Evolutionary conservation across 2,329 filamentous ascomycete genomes (phyloP), one percentile per base, ranked within the genome.

Genomic region (Cytospora leucostoma): DNA sequence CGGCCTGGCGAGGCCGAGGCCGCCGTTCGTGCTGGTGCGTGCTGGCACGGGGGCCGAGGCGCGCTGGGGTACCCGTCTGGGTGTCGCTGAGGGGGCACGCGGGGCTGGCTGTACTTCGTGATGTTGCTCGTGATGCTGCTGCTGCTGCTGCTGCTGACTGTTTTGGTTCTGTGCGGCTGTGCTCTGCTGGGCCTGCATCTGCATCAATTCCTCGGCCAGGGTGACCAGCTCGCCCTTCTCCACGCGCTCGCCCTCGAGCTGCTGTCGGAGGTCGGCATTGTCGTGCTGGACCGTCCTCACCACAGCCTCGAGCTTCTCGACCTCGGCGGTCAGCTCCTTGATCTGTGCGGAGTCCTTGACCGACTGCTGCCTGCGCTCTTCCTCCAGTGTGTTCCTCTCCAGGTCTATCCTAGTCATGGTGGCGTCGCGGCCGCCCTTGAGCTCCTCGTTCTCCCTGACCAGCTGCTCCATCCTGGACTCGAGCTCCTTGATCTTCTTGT

Each of bases 191-290:
- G 61, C 51, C 66, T 80, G 82, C 76, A 94, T 87, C 58, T 81
- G 80, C 77, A 95, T 88, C 87, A 95, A 90, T 78, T 95, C 91
- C 74, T 95, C 91, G 1, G 92, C 91, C 6, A 92, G 84, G 62
- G 87, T 85, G 40, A 95, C 91, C 47, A 95, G 80, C 76, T 94
- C 91, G 59, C 90, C 89, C 80, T 95, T 94, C 77, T 95, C 91
- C 21, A 92, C 84, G 7, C 91, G 83, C 77, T 95, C 91, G 65
- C 84, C 80, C 73, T 93, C 88, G 8, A 95, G 81, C 68, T 91
- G 82, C 19, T 79, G 75, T 38, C 88, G 78, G 33, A 93, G 79
- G 38, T 84, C 80, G 37, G 84, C 81, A 67, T 92, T 91, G 69
- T 94, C 90, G 5, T 82, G 79, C 73, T 89, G 86, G 52, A 95